Percentiles rank a stretch among this genome's conserved stretches.
Conservation (phyloP, 805 yeast species). For the Cephaloascus fragrans region DNA sequence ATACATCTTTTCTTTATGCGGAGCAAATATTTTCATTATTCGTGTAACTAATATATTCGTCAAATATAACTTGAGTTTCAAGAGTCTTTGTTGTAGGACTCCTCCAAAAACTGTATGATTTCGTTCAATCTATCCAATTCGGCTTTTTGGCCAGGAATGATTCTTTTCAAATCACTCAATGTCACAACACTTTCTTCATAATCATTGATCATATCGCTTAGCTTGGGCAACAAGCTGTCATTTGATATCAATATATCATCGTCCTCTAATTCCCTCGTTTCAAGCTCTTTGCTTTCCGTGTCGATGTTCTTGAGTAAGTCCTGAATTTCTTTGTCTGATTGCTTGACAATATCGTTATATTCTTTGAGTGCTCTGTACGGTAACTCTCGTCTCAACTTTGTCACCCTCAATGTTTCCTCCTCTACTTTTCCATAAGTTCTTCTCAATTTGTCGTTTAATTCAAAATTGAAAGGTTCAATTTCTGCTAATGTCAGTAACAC, state of each 20-base stretch:
- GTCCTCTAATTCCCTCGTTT: conserved; percentile 1
- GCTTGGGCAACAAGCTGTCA: conserved; percentile 1
- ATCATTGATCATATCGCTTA: conserved; percentile 11
- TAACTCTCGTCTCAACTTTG: conserved; percentile 41
- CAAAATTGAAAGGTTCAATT: conserved; percentile 64
- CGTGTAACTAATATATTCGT: too few species aligned
- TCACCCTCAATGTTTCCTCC: conserved; percentile 45
- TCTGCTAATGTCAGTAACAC: conserved; percentile 15
- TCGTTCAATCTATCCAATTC: conserved; percentile 23
- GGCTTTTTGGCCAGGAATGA: conserved; percentile 24
- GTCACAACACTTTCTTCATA: conserved; percentile 18
- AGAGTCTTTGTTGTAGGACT: conserved; percentile 7
- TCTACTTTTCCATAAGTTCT: conserved; percentile 51
- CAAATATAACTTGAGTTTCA: too few species aligned
- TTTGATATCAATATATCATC: conserved; percentile 4
- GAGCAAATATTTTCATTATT: too few species aligned
- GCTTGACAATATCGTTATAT: conserved; percentile 22
- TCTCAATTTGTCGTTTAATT: conserved; percentile 50
- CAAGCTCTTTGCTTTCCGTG: conserved; percentile 5
- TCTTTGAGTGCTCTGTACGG: conserved; percentile 31
- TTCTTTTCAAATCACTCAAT: conserved; percentile 21
- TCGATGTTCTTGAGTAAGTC: conserved; percentile 13
- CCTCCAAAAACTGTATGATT: conserved; percentile 18
- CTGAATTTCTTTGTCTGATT: conserved; percentile 21
- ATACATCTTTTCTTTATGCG: too few species aligned